Evolutionary conservation across 306 rosid genomes (phyloP).

Genomic region (Acacia confusa): DNA sequence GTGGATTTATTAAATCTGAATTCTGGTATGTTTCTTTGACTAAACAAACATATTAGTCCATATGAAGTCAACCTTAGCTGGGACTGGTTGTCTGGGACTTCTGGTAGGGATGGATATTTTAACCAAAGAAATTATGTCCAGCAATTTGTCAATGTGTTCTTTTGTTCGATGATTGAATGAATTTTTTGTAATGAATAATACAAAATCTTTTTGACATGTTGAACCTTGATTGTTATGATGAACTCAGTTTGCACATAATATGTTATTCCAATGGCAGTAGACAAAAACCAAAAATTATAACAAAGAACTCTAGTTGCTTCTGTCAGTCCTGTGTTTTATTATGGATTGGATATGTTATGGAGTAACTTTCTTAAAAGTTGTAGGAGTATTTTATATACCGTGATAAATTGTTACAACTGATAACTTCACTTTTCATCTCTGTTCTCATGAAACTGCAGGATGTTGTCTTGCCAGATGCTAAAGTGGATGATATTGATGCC

Average conservation of each 20-base stretch:
- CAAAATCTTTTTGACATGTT: background rate
- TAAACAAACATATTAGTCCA: background rate
- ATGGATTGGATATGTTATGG: background rate
- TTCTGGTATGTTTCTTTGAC: background rate
- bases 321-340: background rate
- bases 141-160: background rate
- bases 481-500: conserved; percentile 20
- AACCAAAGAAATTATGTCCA: background rate
- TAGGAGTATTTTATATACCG: background rate
- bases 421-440: background rate
- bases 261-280: background rate
- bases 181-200: background rate
- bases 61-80: background rate
- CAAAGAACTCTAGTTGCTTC: background rate
- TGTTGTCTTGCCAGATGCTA: conserved; percentile 41
- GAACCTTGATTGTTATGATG: background rate
- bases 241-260: background rate
- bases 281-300: background rate
- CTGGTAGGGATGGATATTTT: background rate
- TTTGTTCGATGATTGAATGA: background rate
- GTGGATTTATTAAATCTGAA: background rate
- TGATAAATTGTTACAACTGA: background rate
- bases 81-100: background rate
- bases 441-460: conserved; percentile 40
- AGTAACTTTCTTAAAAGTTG: background rate